phyloP scores from a whole-genome alignment of 202 grass and related monocot species.

The Saccharum hybrid region DNA sequence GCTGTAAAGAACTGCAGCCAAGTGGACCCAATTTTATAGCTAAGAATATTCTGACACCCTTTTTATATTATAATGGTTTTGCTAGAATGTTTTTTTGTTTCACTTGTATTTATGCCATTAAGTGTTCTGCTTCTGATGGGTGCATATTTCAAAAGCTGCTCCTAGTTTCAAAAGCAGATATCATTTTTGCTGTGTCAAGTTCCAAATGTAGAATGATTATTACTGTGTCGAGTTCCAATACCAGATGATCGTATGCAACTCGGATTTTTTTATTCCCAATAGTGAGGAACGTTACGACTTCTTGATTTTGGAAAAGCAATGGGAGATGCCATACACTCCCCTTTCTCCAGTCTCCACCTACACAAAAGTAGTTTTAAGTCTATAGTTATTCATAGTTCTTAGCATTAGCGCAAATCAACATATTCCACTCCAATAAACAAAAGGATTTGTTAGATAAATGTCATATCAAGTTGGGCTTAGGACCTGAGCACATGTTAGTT shows the following conservation, averaged over 20 bases:
- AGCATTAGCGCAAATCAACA: background rate
- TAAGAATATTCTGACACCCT: conserved; percentile 1
- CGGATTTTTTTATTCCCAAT: background rate
- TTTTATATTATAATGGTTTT: conserved; percentile 13
- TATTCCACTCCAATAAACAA: conserved; percentile 32
- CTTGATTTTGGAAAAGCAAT: conserved; percentile 15
- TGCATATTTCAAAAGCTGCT: background rate
- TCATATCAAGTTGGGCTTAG: conserved; percentile 20
- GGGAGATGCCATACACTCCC: background rate
- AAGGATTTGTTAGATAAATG: background rate
- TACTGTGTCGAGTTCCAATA: background rate
- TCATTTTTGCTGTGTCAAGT: background rate
- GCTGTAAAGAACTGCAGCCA: background rate
- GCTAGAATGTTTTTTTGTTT: background rate
- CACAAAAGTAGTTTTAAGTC: background rate
- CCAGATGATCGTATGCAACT: background rate
- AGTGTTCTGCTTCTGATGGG: conserved; percentile 16
- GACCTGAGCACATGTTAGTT: conserved; percentile 1
- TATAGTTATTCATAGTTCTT: conserved; percentile 17
- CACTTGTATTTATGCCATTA: conserved; percentile 18
- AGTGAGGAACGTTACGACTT: background rate
- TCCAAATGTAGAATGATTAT: background rate
- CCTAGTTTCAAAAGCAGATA: background rate
- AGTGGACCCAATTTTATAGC: background rate
- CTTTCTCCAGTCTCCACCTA: background rate